Conservation (phyloP, 1,139 yeast species). For the Kurtzmaniella quercitrusa region DNA sequence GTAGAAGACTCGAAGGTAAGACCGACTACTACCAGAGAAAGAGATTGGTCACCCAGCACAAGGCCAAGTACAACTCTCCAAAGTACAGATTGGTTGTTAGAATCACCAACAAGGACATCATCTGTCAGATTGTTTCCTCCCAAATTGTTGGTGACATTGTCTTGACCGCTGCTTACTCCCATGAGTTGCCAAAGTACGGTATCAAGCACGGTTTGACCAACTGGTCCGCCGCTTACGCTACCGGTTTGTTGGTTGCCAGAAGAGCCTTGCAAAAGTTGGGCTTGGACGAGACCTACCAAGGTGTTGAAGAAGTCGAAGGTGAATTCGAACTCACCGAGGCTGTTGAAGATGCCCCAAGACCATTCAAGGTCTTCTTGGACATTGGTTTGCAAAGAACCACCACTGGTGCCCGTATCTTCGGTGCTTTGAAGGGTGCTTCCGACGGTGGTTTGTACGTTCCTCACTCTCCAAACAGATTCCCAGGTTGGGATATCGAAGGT, state of each 20-base stretch:
- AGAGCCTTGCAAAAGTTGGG: slow-evolving; percentile 98
- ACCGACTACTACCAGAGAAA: slow-evolving; percentile 99
- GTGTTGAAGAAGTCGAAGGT: slow-evolving; percentile 99
- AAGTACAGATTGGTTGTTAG: slow-evolving; percentile 99
- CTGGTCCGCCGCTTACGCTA: slow-evolving; percentile 99
- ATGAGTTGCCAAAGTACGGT: slow-evolving; percentile 98
- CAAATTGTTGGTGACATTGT: slow-evolving; percentile 97
- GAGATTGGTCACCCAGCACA: slow-evolving; percentile 99
- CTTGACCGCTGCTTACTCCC: slow-evolving; percentile 97
- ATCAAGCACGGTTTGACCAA: slow-evolving; percentile 98
- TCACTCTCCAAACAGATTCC: slow-evolving; percentile 99
- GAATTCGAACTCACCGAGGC: slow-evolving; percentile 98
- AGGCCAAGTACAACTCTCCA: slow-evolving; percentile 99
- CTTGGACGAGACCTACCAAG: slow-evolving; percentile 94
- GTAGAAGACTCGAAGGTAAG: slow-evolving; percentile 99
- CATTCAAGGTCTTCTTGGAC: slow-evolving; percentile 99
- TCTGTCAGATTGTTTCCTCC: slow-evolving; percentile 94
- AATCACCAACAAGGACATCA: slow-evolving; percentile 99
- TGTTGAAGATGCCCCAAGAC: slow-evolving; percentile 99
- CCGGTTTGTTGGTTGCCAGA: slow-evolving; percentile 98
- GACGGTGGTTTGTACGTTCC: slow-evolving; percentile 99
- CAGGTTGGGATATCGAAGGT: slow-evolving; percentile 99
- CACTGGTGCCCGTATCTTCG: slow-evolving; percentile 99
- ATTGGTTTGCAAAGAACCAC: slow-evolving; percentile 99
- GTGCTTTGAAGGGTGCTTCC: slow-evolving; percentile 99